phyloP scores from a whole-genome alignment of 2,329 filamentous ascomycete genomes.

The Cylindrodendrum hubeiense region DNA sequence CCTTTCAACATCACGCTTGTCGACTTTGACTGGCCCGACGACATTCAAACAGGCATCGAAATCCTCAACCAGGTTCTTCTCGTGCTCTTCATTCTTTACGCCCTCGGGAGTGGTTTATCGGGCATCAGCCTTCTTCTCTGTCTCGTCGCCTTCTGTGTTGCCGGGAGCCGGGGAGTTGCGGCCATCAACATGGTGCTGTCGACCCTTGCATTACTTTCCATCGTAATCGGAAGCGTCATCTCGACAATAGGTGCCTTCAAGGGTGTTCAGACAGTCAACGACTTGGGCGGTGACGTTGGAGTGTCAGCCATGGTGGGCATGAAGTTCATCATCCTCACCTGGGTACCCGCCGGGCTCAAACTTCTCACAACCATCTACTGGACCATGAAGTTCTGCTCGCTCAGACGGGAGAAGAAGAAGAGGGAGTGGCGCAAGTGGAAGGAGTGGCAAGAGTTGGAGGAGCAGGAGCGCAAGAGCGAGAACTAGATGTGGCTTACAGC shows the following conservation, averaged over 20 bases:
- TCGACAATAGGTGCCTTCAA: conserved; percentile 13
- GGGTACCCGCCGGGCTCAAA: conserved; percentile 4
- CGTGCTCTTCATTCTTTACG: neutral
- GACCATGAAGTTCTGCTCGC: neutral
- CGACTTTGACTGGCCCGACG: conserved; percentile 6
- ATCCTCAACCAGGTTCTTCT: conserved; percentile 12
- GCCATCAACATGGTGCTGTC: conserved; percentile 12
- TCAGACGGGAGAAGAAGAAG: conserved; percentile 11
- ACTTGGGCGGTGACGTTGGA: neutral
- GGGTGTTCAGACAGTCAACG: conserved; percentile 4
- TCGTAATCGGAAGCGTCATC: neutral
- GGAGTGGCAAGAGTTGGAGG: conserved; percentile 8
- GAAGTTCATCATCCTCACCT: conserved; percentile 9
- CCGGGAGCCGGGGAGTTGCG: neutral
- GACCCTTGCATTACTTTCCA: neutral
- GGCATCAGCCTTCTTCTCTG: neutral
- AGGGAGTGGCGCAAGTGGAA: conserved; percentile 12
- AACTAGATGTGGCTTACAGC: neutral
- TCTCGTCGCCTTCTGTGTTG: conserved; percentile 3
- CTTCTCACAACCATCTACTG: conserved; percentile 9
- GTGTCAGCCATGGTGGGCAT: conserved; percentile 7
- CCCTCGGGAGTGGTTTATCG: conserved; percentile 2
- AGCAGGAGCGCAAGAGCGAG: neutral
- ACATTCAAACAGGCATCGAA: conserved; percentile 5
- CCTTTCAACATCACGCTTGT: conserved; percentile 3